Base-by-base conservation (phyloP, 2,329 filamentous ascomycete genomes). In the Epichloe sp. region DNA sequence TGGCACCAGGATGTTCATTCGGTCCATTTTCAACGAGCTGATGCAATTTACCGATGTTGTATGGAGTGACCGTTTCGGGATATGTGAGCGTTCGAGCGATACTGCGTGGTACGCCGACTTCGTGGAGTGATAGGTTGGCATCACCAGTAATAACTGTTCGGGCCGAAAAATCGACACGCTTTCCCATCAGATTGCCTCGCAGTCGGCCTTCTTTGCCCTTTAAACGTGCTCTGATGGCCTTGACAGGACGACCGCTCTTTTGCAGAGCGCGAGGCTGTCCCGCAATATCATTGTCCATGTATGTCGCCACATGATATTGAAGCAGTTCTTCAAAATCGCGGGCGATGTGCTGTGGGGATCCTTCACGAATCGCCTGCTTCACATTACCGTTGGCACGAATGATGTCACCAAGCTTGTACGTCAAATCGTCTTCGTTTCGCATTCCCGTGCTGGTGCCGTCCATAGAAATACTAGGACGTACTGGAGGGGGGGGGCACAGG, bases 251-350 rank as follows among this genome's bases (percentile, higher is more conserved):
- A 46, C 94, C 94, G 52, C 89, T 95, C 75, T 98, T 98, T 64
- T 98, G 94, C 63, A 97, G 76, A 3, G 93, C 91, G 60, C 93
- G 89, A 3, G 93, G 93, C 60, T 94, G 84, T 47, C 91, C 90
- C 56, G 94, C 93, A 69, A 97, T 96, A 66, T 98, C 91, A 62
- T 98, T 99, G 70, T 98, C 93, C 94, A 99, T 98, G 70, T 96
- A 95, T 1, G 94, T 98, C 43, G 94, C 94, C 54, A 98, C 90
- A 63, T 98, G 94, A 64, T 95, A 99, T 65, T 99, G 94, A 38
- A 99, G 75, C 35, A 98, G 73, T 56, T 85, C 82, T 68, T 95
- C 88, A 53, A 96, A 97, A 62, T 98, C 93, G 53, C 83, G 80
- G 15, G 89, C 81, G 58, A 97, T 88, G 68, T 98, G 93, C 56